These are phyloP conservation scores for Apiotrichum sp. DNA, from an alignment of 1,284 basidiomycete genomes.

Conservation along the genomic window DNA sequence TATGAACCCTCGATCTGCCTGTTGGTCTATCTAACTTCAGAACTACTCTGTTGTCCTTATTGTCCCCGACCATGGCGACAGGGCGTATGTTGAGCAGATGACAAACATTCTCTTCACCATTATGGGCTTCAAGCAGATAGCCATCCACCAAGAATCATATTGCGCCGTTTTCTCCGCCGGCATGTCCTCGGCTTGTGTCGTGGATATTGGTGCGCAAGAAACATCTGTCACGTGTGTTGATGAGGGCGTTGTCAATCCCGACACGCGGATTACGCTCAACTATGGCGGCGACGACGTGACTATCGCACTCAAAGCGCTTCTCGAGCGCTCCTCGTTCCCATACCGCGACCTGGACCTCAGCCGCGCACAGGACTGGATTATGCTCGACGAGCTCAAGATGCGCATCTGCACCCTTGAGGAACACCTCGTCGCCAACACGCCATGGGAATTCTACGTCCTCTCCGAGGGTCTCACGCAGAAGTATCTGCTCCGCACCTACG, in stretches of 20 bases:
- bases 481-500: constrained; percentile 85
- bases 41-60: constrained; percentile 82
- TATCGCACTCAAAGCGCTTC: constrained; percentile 72
- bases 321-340: constrained; percentile 78
- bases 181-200: constrained; percentile 87
- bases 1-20: too few species aligned
- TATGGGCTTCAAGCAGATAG: constrained; percentile 88
- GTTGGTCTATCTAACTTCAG: constrained; percentile 32
- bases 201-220: constrained; percentile 82
- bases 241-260: constrained; percentile 81
- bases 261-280: constrained; percentile 79
- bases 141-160: constrained; percentile 86
- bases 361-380: constrained; percentile 72
- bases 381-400: constrained; percentile 82
- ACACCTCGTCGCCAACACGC: constrained; percentile 77
- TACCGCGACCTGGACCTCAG: constrained; percentile 75
- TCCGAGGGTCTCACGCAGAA: constrained; percentile 73
- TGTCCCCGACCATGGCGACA: constrained; percentile 86
- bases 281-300: constrained; percentile 94
- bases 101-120: constrained; percentile 66
- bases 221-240: constrained; percentile 91
- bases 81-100: constrained; percentile 73
- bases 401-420: constrained; percentile 76
- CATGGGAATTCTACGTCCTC: constrained; percentile 83
- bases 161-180: constrained; percentile 94